Conservation (phyloP, 139 green algal species). For the Ettlia oleoabundans region DNA sequence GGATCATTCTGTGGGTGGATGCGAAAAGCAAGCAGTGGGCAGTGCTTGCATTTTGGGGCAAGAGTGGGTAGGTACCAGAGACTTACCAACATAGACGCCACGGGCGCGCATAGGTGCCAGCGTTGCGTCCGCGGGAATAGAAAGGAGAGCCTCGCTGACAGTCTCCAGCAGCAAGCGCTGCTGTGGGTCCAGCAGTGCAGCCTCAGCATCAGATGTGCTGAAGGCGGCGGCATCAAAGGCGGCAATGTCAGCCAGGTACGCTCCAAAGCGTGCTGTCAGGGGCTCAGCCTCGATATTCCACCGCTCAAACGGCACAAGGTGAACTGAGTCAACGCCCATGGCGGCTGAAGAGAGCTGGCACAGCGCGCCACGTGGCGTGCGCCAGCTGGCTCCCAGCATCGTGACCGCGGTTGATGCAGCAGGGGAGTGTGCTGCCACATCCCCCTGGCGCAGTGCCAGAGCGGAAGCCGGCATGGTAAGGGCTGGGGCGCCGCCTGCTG, state of each 20-base stretch:
- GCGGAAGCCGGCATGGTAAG: too few species aligned
- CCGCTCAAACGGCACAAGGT: slow-evolving; percentile 46
- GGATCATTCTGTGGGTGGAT: too few species aligned
- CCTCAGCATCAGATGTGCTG: slow-evolving; percentile 61
- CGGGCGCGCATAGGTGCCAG: not conserved
- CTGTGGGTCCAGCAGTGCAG: slow-evolving; percentile 75
- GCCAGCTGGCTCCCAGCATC: slow-evolving; percentile 18
- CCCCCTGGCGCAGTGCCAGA: not conserved
- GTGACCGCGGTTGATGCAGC: not conserved
- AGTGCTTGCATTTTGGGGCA: too few species aligned
- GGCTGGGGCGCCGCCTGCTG: not conserved
- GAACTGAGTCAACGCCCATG: slow-evolving; percentile 51
- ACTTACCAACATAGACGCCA: slow-evolving; percentile 76
- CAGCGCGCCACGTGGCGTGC: slow-evolving; percentile 4
- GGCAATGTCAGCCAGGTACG: slow-evolving; percentile 51
- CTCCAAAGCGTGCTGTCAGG: slow-evolving; percentile 61
- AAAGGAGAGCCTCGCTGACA: slow-evolving; percentile 38
- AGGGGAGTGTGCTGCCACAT: not conserved
- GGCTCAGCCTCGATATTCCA: slow-evolving; percentile 64
- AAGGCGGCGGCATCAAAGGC: slow-evolving; percentile 82
- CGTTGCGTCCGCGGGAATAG: not conserved
- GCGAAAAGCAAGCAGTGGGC: too few species aligned
- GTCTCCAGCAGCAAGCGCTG: slow-evolving; percentile 55
- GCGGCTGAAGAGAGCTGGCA: not conserved
- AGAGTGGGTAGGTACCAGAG: not conserved